Evolutionary conservation across 495 filamentous ascomycete genomes (phyloP), one percentile per base, ranked within the genome.

Genomic region (Penicillium nucicola): DNA sequence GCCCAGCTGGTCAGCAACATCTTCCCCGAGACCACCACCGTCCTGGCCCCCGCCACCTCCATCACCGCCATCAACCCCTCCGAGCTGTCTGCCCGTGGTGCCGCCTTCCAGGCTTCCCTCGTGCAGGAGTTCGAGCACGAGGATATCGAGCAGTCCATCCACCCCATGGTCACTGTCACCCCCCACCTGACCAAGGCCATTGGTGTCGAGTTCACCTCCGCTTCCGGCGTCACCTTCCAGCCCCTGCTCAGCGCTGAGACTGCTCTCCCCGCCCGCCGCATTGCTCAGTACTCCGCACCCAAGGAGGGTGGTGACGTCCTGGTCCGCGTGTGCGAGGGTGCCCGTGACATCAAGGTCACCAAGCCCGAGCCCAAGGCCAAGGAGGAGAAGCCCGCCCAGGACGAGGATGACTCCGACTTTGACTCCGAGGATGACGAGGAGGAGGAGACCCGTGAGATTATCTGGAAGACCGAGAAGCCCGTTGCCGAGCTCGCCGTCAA

Each of bases 81-180:
- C 13, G 92, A 97, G 68, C 81, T 97, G 38, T 76, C 86, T 52
- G 88, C 89, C 42, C 82, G 93, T 48, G 93, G 93, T 60, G 93
- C 95, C 51, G 92, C 93, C 28, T 89, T 97, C 61, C 93, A 98
- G 76, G 93, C 93, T 14, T 91, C 86, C 41, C 73, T 98, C 41
- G 88, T 98, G 64, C 83, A 88, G 62, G 91, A 92, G 64, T 97
- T 93, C 67, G 93, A 97, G 45, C 72, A 79, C 46, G 89, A 91
- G 45, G 95, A 98, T 65, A 95, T 98, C 56, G 88, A 92, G 62
- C 90, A 97, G 72, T 95, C 89, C 10, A 95, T 90, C 34, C 93
- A 98, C 77, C 89, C 93, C 31, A 87, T 89, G 64, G 90, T 98
- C 44, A 97, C 93, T 13, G 91, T 89, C 14, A 91, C 92, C 25